Base-by-base conservation (phyloP, 306 rosid species). In the Fragaria vesca region DNA sequence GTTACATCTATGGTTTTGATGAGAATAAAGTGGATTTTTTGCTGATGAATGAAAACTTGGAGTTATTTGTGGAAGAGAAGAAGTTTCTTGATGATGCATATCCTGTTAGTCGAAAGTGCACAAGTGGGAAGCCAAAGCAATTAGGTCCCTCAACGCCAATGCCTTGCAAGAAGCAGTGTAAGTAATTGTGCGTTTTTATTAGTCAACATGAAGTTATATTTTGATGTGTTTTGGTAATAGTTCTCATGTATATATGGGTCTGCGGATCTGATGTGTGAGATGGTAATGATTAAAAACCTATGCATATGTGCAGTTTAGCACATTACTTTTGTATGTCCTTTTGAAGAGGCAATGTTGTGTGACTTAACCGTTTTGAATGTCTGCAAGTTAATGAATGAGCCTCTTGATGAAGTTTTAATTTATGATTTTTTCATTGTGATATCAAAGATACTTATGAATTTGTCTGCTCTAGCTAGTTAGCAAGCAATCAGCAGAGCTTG, bases 11-110 rank as follows among this genome's bases (percentile, higher is more conserved):
- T 5, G 60, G 66, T 15, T 73, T 73, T 26, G 32, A 68, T 1
- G 55, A 60, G 50, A 76, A 57, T 28, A 42, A 68, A 32, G 72
- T 82, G 75, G 78, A 77, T 2, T 73, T 43, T 42, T 66, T 82
- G 76, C 76, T 77, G 36, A 52, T 70, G 18, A 78, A 8, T 5
- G 77, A 75, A 50, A 75, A 83, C 47, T 48, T 78, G 26, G 71
- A 71, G 45, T 43, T 70, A 2, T 45, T 13, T 6, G 2, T 16
- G 69, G 80, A 48, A 65, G 80, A 71, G 28, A 28, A 40, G 9
- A n/a, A 79, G 55, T 74, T 74, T 51, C 62, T 83, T 16, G 45
- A 36, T 40, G 17, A 57, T 51, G 72, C 66, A 24, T 81, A 6
- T 42, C 15, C 0, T 17, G 57, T 42, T 34, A 18, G n/a, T 46